Evolutionary conservation across 805 yeast genomes (phyloP).

Genomic region (Candida tallmaniae): DNA sequence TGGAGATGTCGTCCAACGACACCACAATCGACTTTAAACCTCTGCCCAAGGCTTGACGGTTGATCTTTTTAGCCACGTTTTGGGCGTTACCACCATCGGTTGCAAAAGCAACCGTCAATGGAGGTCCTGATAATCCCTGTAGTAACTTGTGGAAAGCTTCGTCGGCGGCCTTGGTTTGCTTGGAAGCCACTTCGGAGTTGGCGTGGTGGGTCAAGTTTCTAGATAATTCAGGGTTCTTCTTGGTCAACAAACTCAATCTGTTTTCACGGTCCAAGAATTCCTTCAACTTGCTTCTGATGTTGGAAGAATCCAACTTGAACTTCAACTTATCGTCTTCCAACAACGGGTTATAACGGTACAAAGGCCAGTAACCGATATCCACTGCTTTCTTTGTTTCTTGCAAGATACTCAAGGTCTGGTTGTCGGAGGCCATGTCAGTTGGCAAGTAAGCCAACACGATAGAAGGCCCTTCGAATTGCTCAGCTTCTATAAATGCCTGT

Average conservation of each 20-base stretch:
- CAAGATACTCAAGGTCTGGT: constrained; percentile 68
- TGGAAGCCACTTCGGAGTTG: constrained; percentile 49
- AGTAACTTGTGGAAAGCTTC: constrained; percentile 72
- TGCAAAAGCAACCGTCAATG: constrained; percentile 79
- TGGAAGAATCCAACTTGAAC: constrained; percentile 85
- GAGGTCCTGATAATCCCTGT: constrained; percentile 90
- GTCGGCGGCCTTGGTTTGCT: constrained; percentile 65
- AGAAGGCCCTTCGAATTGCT: constrained; percentile 84
- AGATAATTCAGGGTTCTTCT: constrained; percentile 68
- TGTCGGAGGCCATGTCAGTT: constrained; percentile 55
- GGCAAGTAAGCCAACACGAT: constrained; percentile 89
- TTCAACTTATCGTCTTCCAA: constrained; percentile 45
- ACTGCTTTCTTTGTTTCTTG: constrained; percentile 87
- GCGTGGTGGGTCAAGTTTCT: constrained; percentile 66
- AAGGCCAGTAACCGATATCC: constrained; percentile 95
- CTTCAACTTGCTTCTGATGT: constrained; percentile 68
- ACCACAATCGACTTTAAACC: constrained; percentile 65
- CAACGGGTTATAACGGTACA: constrained; percentile 78
- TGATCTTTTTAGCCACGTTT: constrained; percentile 71
- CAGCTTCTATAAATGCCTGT: constrained; percentile 88
- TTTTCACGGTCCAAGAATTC: constrained; percentile 87
- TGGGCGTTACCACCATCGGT: constrained; percentile 92
- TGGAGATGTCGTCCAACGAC: constrained; percentile 67
- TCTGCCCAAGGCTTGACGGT: constrained; percentile 73
- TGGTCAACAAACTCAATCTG: constrained; percentile 70